Base-by-base conservation (phyloP, 495 filamentous ascomycete genomes). In the Trichoderma parareesei region DNA sequence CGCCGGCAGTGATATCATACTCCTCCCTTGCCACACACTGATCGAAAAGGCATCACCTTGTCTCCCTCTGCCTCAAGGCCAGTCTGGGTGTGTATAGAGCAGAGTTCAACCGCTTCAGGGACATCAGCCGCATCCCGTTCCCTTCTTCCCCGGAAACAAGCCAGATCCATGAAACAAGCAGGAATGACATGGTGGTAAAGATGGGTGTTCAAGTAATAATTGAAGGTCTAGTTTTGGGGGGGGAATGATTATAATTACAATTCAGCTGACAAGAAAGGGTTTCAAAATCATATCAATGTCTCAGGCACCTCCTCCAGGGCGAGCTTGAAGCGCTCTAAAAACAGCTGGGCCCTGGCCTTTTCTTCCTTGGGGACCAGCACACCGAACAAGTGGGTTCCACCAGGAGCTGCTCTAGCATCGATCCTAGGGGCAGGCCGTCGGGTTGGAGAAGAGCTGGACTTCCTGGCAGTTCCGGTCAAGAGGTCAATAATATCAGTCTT, bases 261-360 rank as follows among this genome's bases (percentile, higher is more conserved):
- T 57, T 57, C 53, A 48, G n/a, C 44, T 16, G 44, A 48, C 44
- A 48, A 18, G 44, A 16, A 48, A 41, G 40, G 20, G 33, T 63
- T 20, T 20, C 61, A 41, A 20, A 46, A 41, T 38, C 67, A 76
- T 59, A 98, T 85, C 60, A 98, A 75, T 62, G 87, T 80, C 18
- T 87, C 92, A 16, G 94, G 92, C 76, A 96, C 89, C 57, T 79
- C 82, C 75, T 94, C 93, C 69, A 98, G 76, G 33, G 92, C 82
- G 20, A 78, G 77, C 84, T 96, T 95, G 43, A 97, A 78, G 60
- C 90, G 85, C 74, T 90, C 88, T 64, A 98, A 74, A 77, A 97
- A 98, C 3, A 86, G 79, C 72, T 79, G 81, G 10, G 90, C 94
- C 69, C 93, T 78, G 75, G 83, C 84, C 82, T 93, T 90, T 71